Evolutionary conservation across 2,329 filamentous ascomycete species (phyloP).

Genomic region (Apiospora marii): DNA sequence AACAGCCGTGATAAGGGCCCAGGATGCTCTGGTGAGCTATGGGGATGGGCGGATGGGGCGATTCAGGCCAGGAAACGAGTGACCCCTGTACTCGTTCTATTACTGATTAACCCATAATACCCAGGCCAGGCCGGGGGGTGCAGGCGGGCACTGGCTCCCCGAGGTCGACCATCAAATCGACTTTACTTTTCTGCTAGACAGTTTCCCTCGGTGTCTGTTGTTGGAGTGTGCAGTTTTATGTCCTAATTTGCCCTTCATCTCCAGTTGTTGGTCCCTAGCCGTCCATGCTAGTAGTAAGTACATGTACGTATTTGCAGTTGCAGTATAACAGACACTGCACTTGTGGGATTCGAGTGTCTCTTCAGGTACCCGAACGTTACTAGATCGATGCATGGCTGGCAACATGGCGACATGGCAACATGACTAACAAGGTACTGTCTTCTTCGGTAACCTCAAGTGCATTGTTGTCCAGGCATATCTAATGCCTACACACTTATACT

Average conservation of each 20-base stretch:
- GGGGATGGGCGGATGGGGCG: background rate
- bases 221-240: background rate
- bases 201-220: background rate
- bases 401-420: background rate
- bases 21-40: background rate
- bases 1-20: background rate
- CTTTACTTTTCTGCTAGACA: background rate
- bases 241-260: background rate
- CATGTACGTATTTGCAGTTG: background rate
- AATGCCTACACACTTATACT: background rate
- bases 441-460: background rate
- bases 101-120: conserved; percentile 16
- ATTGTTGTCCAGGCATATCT: background rate
- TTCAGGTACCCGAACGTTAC: conserved; percentile 15
- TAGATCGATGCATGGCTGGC: background rate
- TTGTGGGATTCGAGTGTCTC: background rate
- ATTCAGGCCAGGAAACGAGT: conserved; percentile 14
- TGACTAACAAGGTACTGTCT: background rate
- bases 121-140: background rate
- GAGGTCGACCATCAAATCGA: background rate
- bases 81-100: conserved; percentile 12
- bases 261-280: no score
- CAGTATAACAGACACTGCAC: background rate
- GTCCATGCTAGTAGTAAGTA: background rate
- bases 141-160: background rate